Conservation (phyloP, 805 yeast genomes). For the Suhomyces kilbournensis region DNA sequence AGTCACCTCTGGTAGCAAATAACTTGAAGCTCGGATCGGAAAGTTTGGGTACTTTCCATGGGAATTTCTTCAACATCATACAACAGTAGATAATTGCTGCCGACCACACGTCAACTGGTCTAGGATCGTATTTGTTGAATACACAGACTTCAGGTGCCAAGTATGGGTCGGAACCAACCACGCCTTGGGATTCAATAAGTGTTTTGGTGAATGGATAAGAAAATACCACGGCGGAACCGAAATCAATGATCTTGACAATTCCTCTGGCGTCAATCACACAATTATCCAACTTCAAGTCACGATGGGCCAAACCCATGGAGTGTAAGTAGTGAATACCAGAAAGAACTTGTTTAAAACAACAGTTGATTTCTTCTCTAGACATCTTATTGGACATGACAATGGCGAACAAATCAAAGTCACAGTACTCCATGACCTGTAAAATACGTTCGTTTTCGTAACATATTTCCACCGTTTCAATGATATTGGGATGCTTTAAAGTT, state of each 20-base stretch:
- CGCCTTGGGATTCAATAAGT: conserved; percentile 74
- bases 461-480: conserved; percentile 87
- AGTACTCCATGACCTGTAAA: conserved; percentile 91
- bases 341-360: conserved; percentile 85
- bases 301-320: conserved; percentile 80
- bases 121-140: conserved; percentile 78
- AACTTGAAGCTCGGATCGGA: conserved; percentile 80
- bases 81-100: conserved; percentile 88
- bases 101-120: conserved; percentile 95
- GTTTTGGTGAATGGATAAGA: conserved; percentile 78
- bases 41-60: conserved; percentile 89
- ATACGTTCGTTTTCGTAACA: conserved; percentile 84
- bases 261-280: conserved; percentile 84
- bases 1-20: conserved; percentile 73
- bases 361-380: conserved; percentile 73
- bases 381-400: conserved; percentile 91
- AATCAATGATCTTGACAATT: conserved; percentile 85
- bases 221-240: conserved; percentile 90
- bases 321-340: conserved; percentile 82
- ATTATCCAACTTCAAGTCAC: conserved; percentile 89
- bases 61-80: conserved; percentile 87
- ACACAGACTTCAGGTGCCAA: conserved; percentile 91
- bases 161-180: conserved; percentile 87
- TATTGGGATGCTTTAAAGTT: conserved; percentile 83
- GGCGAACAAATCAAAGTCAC: conserved; percentile 90